A percentile compares a stretch with the other conserved stretches of the same genome.
These are phyloP conservation scores for Perkinsela sp. DNA, from an alignment of 208 protist species.

Conservation along the genomic window DNA sequence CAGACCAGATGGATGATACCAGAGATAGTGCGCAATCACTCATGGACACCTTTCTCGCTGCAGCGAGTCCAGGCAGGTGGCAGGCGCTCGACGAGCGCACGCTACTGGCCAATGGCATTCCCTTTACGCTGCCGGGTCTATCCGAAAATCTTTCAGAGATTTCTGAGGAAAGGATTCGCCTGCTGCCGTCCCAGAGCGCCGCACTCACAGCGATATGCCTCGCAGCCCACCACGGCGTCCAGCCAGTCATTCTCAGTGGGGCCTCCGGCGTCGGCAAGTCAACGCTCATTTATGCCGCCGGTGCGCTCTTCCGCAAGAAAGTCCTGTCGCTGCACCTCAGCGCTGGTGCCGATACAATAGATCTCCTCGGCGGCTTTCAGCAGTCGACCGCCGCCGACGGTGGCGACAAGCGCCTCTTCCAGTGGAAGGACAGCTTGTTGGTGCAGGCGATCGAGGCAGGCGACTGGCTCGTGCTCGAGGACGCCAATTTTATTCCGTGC, in stretches of 20 bases:
- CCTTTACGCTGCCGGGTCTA: neutral
- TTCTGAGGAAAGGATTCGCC: conserved; percentile 1
- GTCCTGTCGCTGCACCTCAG: conserved; percentile 89
- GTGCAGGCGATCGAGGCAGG: conserved; percentile 75
- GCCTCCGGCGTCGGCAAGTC: conserved; percentile 82
- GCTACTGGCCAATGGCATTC: neutral
- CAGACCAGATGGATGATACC: neutral
- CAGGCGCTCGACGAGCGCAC: neutral
- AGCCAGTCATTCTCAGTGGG: conserved; percentile 83
- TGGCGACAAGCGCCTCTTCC: conserved; percentile 77
- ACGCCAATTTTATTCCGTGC: conserved; percentile 95
- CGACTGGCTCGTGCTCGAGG: conserved; percentile 96
- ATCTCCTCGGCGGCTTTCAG: conserved; percentile 96
- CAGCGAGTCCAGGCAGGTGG: neutral
- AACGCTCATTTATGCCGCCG: conserved; percentile 64
- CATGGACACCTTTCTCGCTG: neutral
- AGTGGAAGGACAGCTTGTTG: conserved; percentile 95
- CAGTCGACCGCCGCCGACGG: conserved; percentile 56
- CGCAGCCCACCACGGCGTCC: conserved; percentile 53
- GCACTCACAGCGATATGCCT: conserved; percentile 46
- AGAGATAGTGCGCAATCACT: neutral
- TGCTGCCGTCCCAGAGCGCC: conserved; percentile 29
- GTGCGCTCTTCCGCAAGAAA: conserved; percentile 51
- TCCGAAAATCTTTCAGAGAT: neutral
- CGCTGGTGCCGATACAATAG: conserved; percentile 87